These are phyloP conservation scores for Rhizopus delemar DNA, from an alignment of 371 early-diverging fungal species.

Conservation along the genomic window DNA sequence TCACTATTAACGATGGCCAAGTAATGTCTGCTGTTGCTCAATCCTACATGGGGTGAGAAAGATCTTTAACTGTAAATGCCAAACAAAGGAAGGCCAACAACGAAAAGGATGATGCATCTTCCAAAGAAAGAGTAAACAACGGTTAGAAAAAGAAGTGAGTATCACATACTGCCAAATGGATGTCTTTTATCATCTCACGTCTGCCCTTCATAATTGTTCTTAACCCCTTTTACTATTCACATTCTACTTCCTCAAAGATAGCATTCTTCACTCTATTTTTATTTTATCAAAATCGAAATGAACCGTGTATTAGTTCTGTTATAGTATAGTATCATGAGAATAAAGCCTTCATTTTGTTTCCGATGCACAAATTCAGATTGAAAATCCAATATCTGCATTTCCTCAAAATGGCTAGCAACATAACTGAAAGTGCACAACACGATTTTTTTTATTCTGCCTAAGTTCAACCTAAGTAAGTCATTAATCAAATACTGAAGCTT, in stretches of 20 bases:
- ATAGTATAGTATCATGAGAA: no score
- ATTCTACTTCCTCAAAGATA: conserved; percentile 53
- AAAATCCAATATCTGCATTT: no score
- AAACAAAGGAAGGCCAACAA: conserved; percentile 7
- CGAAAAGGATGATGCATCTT: conserved; percentile 4
- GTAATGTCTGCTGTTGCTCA: conserved; percentile 63
- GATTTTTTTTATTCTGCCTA: no score
- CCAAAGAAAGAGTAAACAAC: conserved; percentile 8
- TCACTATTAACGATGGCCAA: conserved; percentile 56
- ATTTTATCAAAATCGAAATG: no score
- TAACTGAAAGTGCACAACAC: no score
- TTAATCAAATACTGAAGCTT: no score
- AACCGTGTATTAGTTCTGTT: no score
- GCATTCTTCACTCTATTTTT: no score
- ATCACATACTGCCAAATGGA: conserved; percentile 2
- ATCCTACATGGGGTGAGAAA: conserved; percentile 4
- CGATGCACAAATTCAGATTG: no score
- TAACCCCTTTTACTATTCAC: background rate
- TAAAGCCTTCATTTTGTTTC: no score
- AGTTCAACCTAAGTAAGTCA: no score
- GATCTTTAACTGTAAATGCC: conserved; percentile 2
- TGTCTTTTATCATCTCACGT: conserved; percentile 1
- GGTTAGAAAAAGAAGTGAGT: conserved; percentile 7
- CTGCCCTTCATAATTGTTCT: conserved; percentile 6
- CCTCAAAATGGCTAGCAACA: no score